Percentiles rank a stretch among this genome's conserved stretches.
Evolutionary conservation across 768 basidiomycete species (phyloP).

Genomic region (Pulveroboletus frians): DNA sequence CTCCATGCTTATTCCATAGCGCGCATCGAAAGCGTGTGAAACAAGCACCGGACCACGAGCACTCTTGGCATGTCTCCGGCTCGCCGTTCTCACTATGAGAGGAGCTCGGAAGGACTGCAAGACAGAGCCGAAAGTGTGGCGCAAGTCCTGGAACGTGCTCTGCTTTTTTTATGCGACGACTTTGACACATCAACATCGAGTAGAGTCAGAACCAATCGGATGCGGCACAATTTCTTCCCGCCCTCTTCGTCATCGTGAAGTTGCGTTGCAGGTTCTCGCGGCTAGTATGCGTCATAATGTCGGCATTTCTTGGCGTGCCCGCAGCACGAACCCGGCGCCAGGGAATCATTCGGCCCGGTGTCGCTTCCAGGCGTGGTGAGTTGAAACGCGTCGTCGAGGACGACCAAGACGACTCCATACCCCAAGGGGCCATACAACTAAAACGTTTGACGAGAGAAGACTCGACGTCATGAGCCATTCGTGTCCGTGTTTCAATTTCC

Average conservation of each 20-base stretch:
- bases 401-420: not conserved
- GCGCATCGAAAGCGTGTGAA: too few relatives aligned
- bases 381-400: not conserved
- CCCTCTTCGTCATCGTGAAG: constrained; percentile 4
- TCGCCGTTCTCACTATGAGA: too few relatives aligned
- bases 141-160: too few relatives aligned
- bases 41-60: too few relatives aligned
- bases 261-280: constrained; percentile 3
- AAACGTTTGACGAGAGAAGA: too few relatives aligned
- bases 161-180: too few relatives aligned
- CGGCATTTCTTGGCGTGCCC: constrained; percentile 13
- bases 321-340: constrained; percentile 24
- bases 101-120: too few relatives aligned
- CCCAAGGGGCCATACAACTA: not conserved
- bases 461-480: not conserved
- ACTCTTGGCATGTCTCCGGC: too few relatives aligned
- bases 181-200: too few relatives aligned
- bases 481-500: constrained; percentile 12
- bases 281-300: constrained; percentile 13
- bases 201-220: constrained; percentile 7
- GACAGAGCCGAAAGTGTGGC: too few relatives aligned
- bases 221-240: constrained; percentile 14
- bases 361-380: constrained; percentile 2
- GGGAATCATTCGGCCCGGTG: constrained; percentile 29
- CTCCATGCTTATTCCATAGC: too few relatives aligned